A percentile compares a stretch with the other conserved stretches of the same genome.
Evolutionary conservation across 352 stramenopile genomes (phyloP).

Genomic region (Globisporangium polare): DNA sequence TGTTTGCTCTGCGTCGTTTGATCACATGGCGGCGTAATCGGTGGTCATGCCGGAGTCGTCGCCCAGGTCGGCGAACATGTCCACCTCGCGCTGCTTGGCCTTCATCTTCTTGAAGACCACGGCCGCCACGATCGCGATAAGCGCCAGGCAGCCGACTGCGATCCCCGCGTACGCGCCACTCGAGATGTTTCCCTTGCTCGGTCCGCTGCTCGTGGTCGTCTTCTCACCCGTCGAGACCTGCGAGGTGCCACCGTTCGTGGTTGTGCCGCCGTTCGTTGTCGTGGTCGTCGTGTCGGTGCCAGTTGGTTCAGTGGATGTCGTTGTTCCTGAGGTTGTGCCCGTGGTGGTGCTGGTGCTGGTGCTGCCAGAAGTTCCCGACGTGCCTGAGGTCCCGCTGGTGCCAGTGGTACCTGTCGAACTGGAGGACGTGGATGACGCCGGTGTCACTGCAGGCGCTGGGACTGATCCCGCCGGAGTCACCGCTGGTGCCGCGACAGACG

Average conservation of each 20-base stretch:
- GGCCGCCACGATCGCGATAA: slow-evolving; percentile 6
- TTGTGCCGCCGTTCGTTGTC: background rate
- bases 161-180: slow-evolving; percentile 8
- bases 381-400: background rate
- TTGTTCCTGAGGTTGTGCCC: background rate
- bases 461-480: background rate
- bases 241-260: background rate
- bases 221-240: slow-evolving; percentile 7
- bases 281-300: background rate
- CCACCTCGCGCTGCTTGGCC: slow-evolving; percentile 15
- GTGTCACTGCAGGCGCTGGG: background rate
- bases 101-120: slow-evolving; percentile 12
- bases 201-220: background rate
- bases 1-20: background rate
- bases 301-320: background rate
- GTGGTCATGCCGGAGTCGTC: slow-evolving; percentile 9
- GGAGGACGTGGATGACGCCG: background rate
- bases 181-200: background rate
- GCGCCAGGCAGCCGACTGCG: slow-evolving; percentile 3
- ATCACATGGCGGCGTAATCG: slow-evolving; percentile 15
- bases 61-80: slow-evolving; percentile 13
- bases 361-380: background rate
- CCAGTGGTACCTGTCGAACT: background rate
- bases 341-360: background rate
- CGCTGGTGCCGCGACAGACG: background rate